phyloP scores from a whole-genome alignment of 345 rosid species.

The Noccaea caerulescens region DNA sequence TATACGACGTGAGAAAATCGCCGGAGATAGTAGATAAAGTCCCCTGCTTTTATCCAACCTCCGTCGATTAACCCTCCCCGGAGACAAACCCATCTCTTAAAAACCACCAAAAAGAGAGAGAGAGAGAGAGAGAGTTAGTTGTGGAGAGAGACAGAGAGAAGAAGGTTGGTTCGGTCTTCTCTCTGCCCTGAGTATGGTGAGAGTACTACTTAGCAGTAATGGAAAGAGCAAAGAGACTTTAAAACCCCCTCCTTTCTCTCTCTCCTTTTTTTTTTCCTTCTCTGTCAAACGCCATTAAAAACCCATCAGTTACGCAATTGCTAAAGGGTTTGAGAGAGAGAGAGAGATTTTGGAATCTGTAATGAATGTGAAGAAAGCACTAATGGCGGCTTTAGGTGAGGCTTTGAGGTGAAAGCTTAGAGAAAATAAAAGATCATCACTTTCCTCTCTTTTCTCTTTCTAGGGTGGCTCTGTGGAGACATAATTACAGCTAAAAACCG shows the following conservation, averaged over 20 bases:
- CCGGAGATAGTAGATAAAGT: slow-evolving; percentile 45
- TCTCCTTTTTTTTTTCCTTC: background rate
- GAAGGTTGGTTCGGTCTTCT: slow-evolving; percentile 43
- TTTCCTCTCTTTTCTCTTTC: slow-evolving; percentile 27
- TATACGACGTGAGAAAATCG: slow-evolving; percentile 35
- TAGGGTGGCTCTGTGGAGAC: slow-evolving; percentile 42
- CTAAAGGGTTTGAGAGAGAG: slow-evolving; percentile 9
- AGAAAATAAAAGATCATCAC: slow-evolving; percentile 27
- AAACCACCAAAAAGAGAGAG: background rate
- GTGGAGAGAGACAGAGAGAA: slow-evolving; percentile 26
- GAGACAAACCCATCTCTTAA: slow-evolving; percentile 19
- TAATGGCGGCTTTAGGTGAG: slow-evolving; percentile 47
- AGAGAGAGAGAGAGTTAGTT: slow-evolving; percentile 41
- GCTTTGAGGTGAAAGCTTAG: slow-evolving; percentile 29
- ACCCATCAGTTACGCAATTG: slow-evolving; percentile 46
- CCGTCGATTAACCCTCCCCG: slow-evolving; percentile 34
- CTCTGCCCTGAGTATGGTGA: slow-evolving; percentile 43
- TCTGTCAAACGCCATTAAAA: slow-evolving; percentile 45
- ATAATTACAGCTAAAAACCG: slow-evolving; percentile 37
- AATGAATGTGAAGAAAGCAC: slow-evolving; percentile 43
- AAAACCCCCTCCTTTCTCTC: slow-evolving; percentile 37
- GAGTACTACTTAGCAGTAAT: slow-evolving; percentile 46
- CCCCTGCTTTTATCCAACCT: slow-evolving; percentile 13
- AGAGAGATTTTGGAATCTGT: slow-evolving; percentile 39
- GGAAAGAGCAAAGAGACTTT: slow-evolving; percentile 43